Evolutionary conservation across 805 yeast species (phyloP).

Genomic region (Starmerella asiatica): DNA sequence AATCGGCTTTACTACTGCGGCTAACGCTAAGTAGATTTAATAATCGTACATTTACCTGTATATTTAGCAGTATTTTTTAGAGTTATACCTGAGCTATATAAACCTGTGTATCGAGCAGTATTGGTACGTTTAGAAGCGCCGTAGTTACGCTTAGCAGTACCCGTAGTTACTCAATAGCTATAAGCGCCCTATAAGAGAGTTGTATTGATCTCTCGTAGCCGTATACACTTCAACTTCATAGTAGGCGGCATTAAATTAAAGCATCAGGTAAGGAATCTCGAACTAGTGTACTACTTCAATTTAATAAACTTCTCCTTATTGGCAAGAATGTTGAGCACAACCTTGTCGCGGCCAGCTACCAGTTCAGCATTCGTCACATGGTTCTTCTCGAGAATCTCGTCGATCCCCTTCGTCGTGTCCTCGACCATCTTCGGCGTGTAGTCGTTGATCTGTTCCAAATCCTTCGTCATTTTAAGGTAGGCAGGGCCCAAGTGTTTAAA

Average conservation of each 20-base stretch:
- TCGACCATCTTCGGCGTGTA: conserved; percentile 7
- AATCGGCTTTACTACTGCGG: neutral
- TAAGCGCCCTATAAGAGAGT: too few relatives aligned
- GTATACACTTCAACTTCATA: too few relatives aligned
- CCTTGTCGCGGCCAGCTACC: conserved; percentile 9
- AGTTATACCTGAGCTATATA: too few relatives aligned
- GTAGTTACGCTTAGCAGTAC: too few relatives aligned
- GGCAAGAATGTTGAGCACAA: conserved; percentile 7
- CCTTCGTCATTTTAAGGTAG: conserved; percentile 6
- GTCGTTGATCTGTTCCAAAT: conserved; percentile 7
- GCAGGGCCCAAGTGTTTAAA: conserved; percentile 13
- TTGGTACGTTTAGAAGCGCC: too few relatives aligned
- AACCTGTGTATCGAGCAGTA: neutral
- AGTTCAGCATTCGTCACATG: conserved; percentile 7
- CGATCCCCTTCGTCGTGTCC: conserved; percentile 6
- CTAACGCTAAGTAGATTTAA: too few relatives aligned
- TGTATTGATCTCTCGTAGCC: too few relatives aligned
- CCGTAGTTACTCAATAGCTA: too few relatives aligned
- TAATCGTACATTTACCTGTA: neutral
- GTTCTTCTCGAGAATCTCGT: conserved; percentile 2
- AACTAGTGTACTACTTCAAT: neutral
- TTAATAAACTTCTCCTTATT: conserved; percentile 10
- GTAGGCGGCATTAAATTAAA: too few relatives aligned
- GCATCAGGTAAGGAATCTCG: too few relatives aligned
- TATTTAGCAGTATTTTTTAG: neutral